These are phyloP conservation scores for Mortierella sp. DNA, from an alignment of 371 early-diverging fungal genomes.

Conservation along the genomic window DNA sequence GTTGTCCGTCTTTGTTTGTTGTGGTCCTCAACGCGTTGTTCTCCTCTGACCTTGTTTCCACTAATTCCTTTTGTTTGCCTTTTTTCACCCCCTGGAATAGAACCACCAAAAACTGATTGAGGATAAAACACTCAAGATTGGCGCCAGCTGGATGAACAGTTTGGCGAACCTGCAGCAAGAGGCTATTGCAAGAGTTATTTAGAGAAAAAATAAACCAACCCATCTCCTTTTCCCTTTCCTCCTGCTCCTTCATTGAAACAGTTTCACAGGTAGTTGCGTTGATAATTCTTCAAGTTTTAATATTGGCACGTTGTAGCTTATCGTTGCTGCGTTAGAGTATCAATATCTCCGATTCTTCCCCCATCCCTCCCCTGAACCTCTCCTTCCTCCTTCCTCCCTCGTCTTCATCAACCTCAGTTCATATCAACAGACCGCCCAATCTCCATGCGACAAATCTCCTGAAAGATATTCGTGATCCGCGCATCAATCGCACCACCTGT, in stretches of 20 bases:
- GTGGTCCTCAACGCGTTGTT: neutral
- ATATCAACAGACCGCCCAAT: slow-evolving; percentile 52
- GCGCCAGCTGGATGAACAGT: slow-evolving; percentile 53
- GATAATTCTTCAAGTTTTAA: neutral
- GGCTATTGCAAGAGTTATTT: slow-evolving; percentile 38
- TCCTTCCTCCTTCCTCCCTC: neutral
- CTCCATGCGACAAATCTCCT: slow-evolving; percentile 64
- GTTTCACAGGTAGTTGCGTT: neutral
- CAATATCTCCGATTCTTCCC: neutral
- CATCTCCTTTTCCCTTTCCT: too few relatives aligned
- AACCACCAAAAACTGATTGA: slow-evolving; percentile 40
- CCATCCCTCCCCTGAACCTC: neutral
- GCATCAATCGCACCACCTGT: slow-evolving; percentile 60
- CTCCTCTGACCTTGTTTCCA: neutral
- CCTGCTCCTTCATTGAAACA: neutral
- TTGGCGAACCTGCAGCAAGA: slow-evolving; percentile 47
- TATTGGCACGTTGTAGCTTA: neutral
- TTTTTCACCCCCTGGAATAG: slow-evolving; percentile 4
- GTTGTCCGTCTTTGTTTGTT: neutral
- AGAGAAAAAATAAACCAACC: slow-evolving; percentile 4
- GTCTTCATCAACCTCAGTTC: slow-evolving; percentile 23
- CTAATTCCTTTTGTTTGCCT: neutral
- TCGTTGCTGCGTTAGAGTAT: neutral
- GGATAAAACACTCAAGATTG: slow-evolving; percentile 45
- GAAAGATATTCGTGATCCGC: slow-evolving; percentile 67